phyloP scores from a whole-genome alignment of 164 flowering plant species.

The Tetracentron sinense region DNA sequence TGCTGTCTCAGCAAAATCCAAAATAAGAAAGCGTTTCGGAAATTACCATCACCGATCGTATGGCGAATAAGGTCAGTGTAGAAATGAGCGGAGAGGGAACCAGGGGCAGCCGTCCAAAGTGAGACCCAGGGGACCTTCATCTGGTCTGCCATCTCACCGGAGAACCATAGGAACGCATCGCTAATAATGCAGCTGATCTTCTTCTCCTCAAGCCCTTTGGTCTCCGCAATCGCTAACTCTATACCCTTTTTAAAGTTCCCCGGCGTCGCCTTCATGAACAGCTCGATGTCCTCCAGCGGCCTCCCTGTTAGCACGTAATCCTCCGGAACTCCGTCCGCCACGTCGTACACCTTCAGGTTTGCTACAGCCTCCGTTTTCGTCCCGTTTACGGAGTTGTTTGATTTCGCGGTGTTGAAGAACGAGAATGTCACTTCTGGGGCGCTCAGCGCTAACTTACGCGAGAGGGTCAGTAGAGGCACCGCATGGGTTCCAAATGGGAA shows the following conservation, averaged over 20 bases:
- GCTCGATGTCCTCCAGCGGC: conserved; percentile 28
- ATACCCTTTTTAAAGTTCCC: conserved; percentile 24
- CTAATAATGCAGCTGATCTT: conserved; percentile 29
- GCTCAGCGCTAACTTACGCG: conserved; percentile 29
- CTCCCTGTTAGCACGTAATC: conserved; percentile 23
- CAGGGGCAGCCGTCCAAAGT: conserved; percentile 36
- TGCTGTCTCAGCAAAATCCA: too few relatives aligned
- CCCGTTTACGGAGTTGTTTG: conserved; percentile 27
- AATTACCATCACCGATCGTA: conserved; percentile 7
- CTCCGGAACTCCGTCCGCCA: conserved; percentile 39
- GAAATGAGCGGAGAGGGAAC: conserved; percentile 35
- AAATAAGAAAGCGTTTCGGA: too few relatives aligned
- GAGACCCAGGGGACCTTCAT: conserved; percentile 42
- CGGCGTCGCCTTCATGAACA: conserved; percentile 38
- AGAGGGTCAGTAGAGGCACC: conserved; percentile 34
- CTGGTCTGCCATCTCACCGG: conserved; percentile 39
- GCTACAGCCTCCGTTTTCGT: not conserved
- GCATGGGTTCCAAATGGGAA: conserved; percentile 61
- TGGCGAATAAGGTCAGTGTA: conserved; percentile 34
- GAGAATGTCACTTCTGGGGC: conserved; percentile 44
- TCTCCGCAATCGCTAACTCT: conserved; percentile 27
- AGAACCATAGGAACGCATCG: conserved; percentile 51
- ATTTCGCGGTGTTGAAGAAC: conserved; percentile 45
- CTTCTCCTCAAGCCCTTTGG: conserved; percentile 19
- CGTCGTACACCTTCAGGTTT: conserved; percentile 24